A percentile compares a stretch with the other conserved stretches of the same genome.
These are phyloP conservation scores for Nemania sp. DNA, from an alignment of 2,329 filamentous ascomycete species.

Conservation along the genomic window DNA sequence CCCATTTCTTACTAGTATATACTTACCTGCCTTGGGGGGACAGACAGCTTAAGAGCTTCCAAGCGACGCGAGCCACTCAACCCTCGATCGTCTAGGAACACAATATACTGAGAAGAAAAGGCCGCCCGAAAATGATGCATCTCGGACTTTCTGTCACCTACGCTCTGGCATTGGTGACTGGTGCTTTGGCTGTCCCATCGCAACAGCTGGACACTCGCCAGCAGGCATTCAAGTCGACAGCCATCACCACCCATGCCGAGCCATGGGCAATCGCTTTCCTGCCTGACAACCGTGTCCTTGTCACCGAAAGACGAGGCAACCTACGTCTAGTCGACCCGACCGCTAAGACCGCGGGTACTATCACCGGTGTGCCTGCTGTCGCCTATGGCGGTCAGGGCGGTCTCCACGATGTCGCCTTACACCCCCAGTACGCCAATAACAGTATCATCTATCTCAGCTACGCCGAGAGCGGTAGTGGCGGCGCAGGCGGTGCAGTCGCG, in stretches of 20 bases:
- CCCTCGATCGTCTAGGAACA: slow-evolving; percentile 29
- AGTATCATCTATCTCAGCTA: slow-evolving; percentile 34
- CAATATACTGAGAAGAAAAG: slow-evolving; percentile 31
- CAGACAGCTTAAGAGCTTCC: slow-evolving; percentile 17
- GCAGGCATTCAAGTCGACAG: slow-evolving; percentile 34
- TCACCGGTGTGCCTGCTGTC: slow-evolving; percentile 32
- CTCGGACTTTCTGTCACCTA: slow-evolving; percentile 33
- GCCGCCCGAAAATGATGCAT: slow-evolving; percentile 31
- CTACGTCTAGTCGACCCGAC: slow-evolving; percentile 31
- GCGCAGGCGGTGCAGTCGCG: slow-evolving; percentile 32
- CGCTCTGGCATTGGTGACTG: slow-evolving; percentile 32
- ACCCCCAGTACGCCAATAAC: slow-evolving; percentile 32
- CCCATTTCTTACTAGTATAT: slow-evolving; percentile 34
- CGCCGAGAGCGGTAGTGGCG: slow-evolving; percentile 30
- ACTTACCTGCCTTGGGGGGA: slow-evolving; percentile 26
- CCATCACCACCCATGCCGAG: slow-evolving; percentile 30
- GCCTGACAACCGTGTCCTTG: slow-evolving; percentile 30
- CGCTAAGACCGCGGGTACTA: slow-evolving; percentile 23
- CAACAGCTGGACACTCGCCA: slow-evolving; percentile 34
- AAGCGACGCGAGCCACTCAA: slow-evolving; percentile 25
- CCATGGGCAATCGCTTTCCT: slow-evolving; percentile 34
- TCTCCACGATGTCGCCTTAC: slow-evolving; percentile 35
- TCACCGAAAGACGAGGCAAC: slow-evolving; percentile 34
- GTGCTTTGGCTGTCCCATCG: slow-evolving; percentile 34
- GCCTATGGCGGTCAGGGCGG: slow-evolving; percentile 34